These are phyloP conservation scores for Verticillium dahliae DNA, from an alignment of 2,329 filamentous ascomycete genomes.

Conservation along the genomic window DNA sequence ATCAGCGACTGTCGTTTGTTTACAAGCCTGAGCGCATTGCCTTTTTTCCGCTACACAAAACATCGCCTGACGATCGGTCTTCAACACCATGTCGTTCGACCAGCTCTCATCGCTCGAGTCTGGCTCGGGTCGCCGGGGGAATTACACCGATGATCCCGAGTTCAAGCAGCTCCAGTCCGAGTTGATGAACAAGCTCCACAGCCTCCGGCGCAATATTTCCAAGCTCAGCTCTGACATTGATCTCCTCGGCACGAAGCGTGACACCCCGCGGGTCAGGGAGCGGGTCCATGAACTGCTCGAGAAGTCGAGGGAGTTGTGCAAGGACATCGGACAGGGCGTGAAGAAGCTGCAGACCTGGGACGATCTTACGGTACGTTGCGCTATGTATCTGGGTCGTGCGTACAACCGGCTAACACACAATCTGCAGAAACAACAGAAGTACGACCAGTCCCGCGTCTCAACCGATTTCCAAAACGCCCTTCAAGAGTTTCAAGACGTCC, in stretches of 20 bases:
- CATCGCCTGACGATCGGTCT: background rate
- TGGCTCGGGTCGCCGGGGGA: conserved; percentile 59
- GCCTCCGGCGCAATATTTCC: conserved; percentile 80
- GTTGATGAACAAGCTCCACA: conserved; percentile 83
- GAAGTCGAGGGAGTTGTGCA: conserved; percentile 80
- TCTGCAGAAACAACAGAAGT: conserved; percentile 81
- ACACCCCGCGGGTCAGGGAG: conserved; percentile 86
- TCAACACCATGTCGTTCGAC: conserved; percentile 78
- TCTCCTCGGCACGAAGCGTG: conserved; percentile 81
- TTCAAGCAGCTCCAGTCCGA: conserved; percentile 78
- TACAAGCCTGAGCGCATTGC: background rate
- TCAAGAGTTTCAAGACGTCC: conserved; percentile 87
- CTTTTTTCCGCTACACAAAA: background rate
- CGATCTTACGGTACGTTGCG: conserved; percentile 63
- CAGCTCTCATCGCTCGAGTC: conserved; percentile 79
- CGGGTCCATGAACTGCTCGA: conserved; percentile 82
- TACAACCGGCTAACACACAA: background rate
- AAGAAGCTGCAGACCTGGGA: conserved; percentile 88
- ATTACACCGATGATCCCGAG: conserved; percentile 84
- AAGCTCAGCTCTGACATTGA: conserved; percentile 78
- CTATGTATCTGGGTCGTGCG: background rate
- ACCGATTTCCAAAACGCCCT: conserved; percentile 87
- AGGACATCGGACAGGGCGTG: conserved; percentile 85
- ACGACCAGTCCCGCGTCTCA: conserved; percentile 90
- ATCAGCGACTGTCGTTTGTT: background rate